Base-by-base conservation (phyloP, 805 yeast genomes). In the Saturnispora sanitii region DNA sequence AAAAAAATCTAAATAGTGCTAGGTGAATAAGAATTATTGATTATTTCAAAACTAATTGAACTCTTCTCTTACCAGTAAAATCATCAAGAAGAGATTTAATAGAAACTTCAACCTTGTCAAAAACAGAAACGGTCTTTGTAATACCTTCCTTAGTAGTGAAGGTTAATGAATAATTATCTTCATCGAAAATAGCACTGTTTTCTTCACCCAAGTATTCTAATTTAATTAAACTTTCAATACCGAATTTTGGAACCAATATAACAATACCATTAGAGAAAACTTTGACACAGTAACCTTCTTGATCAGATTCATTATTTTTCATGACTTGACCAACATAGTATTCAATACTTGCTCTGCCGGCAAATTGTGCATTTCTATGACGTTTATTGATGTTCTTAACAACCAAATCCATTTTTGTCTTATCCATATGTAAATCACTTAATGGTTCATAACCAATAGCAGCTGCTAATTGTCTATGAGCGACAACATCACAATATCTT, bases 251-350 rank as follows among this genome's bases (percentile, higher is more conserved):
- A 30, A 92, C 96, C 36, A 92, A 64, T 7, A 92, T 94, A 23
- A 88, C 96, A 48, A 92, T 75, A 60, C 98, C 98, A 58, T 92
- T 92, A 46, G 85, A 79, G 59, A 92, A 88, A 22, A 92, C 92
- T 58, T 85, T 83, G 55, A 90, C 87, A 22, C 88, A 80, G 53
- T 85, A 88, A 8, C 97, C 98, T 48, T 85, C 87, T 57, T 85
- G 94, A 13, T 68, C 68, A 28, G 82, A 67, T 54, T 84, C 87
- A 51, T 79, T 79, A 56, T 79, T 79, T 58, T 85, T 83, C 83
- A 92, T 82, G 32, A 90, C 96, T 65, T 92, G 97, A 7, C 99
- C 99, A 37, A 92, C 98, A 55, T 85, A 92, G 64, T 92, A 92
- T 60, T 92, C 98, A 46, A 92, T 85, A 57, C 95, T 83, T 17